Evolutionary conservation across 495 filamentous ascomycete genomes (phyloP).

Genomic region (Talaromyces nanjingensis): DNA sequence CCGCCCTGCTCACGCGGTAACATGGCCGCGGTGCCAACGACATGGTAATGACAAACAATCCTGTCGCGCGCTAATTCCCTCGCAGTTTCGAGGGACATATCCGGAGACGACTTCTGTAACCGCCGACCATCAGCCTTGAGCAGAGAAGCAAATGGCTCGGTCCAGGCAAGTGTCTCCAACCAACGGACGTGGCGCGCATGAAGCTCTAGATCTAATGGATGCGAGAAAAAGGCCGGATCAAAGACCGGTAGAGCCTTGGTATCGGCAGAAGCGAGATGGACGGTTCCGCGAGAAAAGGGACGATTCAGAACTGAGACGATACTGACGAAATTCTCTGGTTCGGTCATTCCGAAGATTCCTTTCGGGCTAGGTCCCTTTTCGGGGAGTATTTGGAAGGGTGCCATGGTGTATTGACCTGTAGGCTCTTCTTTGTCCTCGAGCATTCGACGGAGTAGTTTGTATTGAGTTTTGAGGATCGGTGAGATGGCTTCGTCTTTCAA

Average conservation of each 20-base stretch:
- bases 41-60: slow-evolving; percentile 24
- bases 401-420: no score
- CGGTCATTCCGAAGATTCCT: neutral
- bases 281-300: slow-evolving; percentile 47
- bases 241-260: slow-evolving; percentile 24
- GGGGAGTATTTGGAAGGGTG: no score
- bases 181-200: slow-evolving; percentile 37
- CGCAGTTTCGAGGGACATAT: slow-evolving; percentile 12
- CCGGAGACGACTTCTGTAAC: slow-evolving; percentile 4
- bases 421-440: no score
- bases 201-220: slow-evolving; percentile 41
- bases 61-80: slow-evolving; percentile 14
- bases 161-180: slow-evolving; percentile 34
- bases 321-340: slow-evolving; percentile 29
- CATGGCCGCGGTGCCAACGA: slow-evolving; percentile 40
- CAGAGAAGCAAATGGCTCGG: slow-evolving; percentile 28
- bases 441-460: no score
- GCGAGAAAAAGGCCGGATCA: slow-evolving; percentile 38
- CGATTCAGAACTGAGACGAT: slow-evolving; percentile 29
- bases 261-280: slow-evolving; percentile 40
- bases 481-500: neutral
- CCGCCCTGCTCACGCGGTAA: slow-evolving; percentile 43
- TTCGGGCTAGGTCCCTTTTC: neutral
- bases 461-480: neutral
- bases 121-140: slow-evolving; percentile 21